A percentile compares a stretch with the other conserved stretches of the same genome.
Conservation (phyloP, 192 early-diverging fungal species). For the Coemansia pectinata region DNA sequence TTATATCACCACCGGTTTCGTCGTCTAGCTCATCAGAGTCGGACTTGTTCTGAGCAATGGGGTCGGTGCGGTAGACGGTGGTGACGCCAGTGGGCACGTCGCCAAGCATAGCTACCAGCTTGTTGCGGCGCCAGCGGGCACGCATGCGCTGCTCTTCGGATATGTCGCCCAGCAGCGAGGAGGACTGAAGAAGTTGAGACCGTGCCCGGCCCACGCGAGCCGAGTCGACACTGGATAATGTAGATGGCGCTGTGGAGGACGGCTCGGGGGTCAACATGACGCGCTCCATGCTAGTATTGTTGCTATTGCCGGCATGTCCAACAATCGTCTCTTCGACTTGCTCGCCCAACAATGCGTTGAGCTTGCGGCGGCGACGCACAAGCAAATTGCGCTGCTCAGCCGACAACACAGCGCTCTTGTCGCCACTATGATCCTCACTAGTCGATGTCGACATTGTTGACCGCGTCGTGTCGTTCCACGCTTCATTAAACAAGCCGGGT, state of each 20-base stretch:
- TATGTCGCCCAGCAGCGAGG: not conserved
- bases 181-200: not conserved
- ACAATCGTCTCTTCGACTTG: conserved; percentile 56
- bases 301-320: not conserved
- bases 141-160: conserved; percentile 30
- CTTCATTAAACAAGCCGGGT: not conserved
- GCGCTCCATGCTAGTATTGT: not conserved
- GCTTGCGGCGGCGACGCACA: conserved; percentile 62
- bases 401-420: conserved; percentile 27
- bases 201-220: conserved; percentile 24
- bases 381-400: conserved; percentile 60
- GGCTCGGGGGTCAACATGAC: not conserved
- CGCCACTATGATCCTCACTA: not conserved
- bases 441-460: conserved; percentile 8
- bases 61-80: conserved; percentile 14
- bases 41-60: not conserved
- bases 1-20: not conserved
- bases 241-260: not conserved
- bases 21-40: not conserved
- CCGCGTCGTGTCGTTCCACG: conserved; percentile 6
- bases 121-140: conserved; percentile 39
- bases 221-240: not conserved
- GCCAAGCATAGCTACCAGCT: conserved; percentile 35
- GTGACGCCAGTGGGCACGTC: conserved; percentile 26
- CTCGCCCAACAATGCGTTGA: conserved; percentile 63